Base-by-base conservation (phyloP, 2,329 filamentous ascomycete species). In the Domatiomyces catenatus region DNA sequence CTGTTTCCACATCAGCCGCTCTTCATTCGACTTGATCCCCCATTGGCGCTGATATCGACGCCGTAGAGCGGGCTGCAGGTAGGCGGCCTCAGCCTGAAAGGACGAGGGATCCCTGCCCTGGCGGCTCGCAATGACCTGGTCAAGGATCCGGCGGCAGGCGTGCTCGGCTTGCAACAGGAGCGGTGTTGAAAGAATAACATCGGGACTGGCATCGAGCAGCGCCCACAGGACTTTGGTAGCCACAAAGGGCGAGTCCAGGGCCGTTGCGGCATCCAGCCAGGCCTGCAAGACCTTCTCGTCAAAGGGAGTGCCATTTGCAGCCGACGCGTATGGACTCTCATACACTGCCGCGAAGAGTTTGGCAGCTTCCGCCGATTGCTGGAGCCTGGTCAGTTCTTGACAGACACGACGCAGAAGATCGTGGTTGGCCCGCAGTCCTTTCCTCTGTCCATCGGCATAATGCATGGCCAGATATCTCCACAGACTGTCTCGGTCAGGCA, bases 231-330 rank as follows among this genome's bases (percentile, higher is more conserved):
- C 56, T 15, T 26, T 44, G 10, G 36, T 47, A 15, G 50, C 48
- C 7, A 50, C 49, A 15, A 43, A n/a, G 12, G 39, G 43, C 22
- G 51, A 47, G n/a, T 50, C 52, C 8, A 47, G n/a, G 12, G 26
- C 46, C 10, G 36, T 39, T 17, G 52, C 52, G 22, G 54, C 32
- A n/a, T 52, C 44, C 10, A 58, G 47, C 56, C 56, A 58, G n/a
- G 48, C 46, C 6, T 42, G 42, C 42, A 56, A 56, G 18, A 58
- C 8, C 7, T 50, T 46, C 19, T 50, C 49, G 42, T 54, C 51
- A 17, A 56, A 54, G 1, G 50, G 50, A 19, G 47, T 46, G 2
- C 56, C 54, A 8, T 43, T 15, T 3, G 18, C 12, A 15, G 47
- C 51, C 44, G 53, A 50, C 22, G 52, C 51, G 24, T 49, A 54